phyloP scores from a whole-genome alignment of 306 rosid species.

The Cicer judaicum region DNA sequence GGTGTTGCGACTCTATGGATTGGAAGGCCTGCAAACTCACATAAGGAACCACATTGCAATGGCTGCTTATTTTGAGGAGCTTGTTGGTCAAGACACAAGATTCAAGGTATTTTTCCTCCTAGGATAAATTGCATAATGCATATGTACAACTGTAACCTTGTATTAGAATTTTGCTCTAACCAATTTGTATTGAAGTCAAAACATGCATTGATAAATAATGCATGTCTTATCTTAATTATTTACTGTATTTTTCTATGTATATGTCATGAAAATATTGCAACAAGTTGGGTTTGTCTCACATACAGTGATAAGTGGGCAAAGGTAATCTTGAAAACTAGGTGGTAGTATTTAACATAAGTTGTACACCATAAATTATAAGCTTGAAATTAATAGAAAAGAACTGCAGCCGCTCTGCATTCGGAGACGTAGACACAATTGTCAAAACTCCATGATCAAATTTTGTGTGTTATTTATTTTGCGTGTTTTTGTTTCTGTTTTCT shows the following conservation, averaged over 20 bases:
- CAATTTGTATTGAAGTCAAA: conserved; percentile 22
- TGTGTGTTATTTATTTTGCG: no score
- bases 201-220: conserved; percentile 28
- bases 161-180: conserved; percentile 14
- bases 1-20: conserved; percentile 89
- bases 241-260: neutral
- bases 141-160: neutral
- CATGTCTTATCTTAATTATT: conserved; percentile 19
- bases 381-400: no score
- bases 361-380: no score
- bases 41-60: conserved; percentile 74
- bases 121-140: conserved; percentile 10
- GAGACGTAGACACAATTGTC: no score
- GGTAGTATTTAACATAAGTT: no score
- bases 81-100: conserved; percentile 71
- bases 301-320: no score
- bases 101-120: conserved; percentile 69
- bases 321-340: no score
- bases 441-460: no score
- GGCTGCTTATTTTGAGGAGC: conserved; percentile 75
- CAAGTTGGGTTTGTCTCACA: neutral
- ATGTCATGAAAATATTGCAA: conserved; percentile 20
- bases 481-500: no score
- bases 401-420: no score
- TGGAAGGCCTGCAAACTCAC: conserved; percentile 73